Percentiles rank a stretch among this genome's conserved stretches.
These are phyloP conservation scores for Eucalyptus victrix DNA, from an alignment of 345 rosid genomes.

Conservation along the genomic window DNA sequence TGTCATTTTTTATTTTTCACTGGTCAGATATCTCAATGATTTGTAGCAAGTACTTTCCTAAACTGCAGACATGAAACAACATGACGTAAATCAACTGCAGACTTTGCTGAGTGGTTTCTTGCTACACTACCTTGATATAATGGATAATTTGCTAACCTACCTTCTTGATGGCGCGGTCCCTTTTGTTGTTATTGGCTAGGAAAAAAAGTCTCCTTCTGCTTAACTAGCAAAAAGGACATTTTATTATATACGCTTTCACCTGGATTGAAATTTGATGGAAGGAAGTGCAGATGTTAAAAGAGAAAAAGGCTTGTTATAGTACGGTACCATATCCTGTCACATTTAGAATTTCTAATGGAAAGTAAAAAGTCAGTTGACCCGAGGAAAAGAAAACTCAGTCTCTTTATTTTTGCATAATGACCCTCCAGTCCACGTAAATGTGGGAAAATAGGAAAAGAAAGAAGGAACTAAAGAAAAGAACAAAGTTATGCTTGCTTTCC, in stretches of 20 bases:
- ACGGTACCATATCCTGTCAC: background rate
- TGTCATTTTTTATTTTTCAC: background rate
- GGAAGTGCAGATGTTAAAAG: background rate
- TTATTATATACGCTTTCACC: background rate
- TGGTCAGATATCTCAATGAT: background rate
- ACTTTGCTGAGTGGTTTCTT: background rate
- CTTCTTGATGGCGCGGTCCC: background rate
- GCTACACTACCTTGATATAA: background rate
- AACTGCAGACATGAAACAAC: background rate
- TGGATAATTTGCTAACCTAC: background rate
- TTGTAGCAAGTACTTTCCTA: background rate
- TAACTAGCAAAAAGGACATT: background rate
- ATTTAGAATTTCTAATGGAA: background rate
- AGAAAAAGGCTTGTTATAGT: background rate
- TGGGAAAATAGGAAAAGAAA: background rate
- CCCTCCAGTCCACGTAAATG: background rate
- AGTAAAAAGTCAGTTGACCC: background rate
- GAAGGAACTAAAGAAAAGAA: too few species aligned
- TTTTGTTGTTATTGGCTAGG: background rate
- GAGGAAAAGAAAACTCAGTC: background rate
- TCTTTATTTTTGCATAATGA: background rate
- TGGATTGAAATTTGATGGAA: background rate
- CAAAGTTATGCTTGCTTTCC: too few species aligned
- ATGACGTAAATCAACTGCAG: background rate
- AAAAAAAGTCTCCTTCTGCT: background rate